Conservation (phyloP, 2,329 filamentous ascomycete species). For the Paramyrothecium roridum region DNA sequence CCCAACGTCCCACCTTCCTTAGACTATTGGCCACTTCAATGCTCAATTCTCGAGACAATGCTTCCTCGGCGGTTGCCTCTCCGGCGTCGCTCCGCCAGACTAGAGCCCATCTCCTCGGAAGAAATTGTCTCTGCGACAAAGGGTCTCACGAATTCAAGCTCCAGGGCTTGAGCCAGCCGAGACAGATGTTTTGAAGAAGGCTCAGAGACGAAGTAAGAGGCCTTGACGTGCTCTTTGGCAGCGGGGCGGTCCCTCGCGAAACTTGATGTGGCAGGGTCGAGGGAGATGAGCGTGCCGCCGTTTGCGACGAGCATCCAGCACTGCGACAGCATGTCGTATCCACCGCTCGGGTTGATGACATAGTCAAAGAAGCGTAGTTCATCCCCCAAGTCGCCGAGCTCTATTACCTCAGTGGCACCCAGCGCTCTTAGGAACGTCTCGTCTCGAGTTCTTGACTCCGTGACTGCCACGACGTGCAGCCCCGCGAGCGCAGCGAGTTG, state of each 20-base stretch:
- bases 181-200: not conserved
- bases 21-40: too few relatives aligned
- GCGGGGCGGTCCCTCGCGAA: not conserved
- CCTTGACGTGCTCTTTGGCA: constrained; percentile 2
- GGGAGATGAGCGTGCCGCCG: constrained; percentile 14
- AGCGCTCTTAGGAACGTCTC: constrained; percentile 10
- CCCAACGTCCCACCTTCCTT: too few relatives aligned
- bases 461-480: constrained; percentile 23
- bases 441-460: constrained; percentile 15
- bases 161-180: constrained; percentile 1
- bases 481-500: constrained; percentile 28
- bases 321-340: constrained; percentile 16
- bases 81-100: constrained; percentile 4
- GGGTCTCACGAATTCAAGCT: constrained; percentile 1
- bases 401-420: constrained; percentile 21
- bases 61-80: constrained; percentile 6
- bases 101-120: constrained; percentile 1
- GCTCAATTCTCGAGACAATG: constrained; percentile 1
- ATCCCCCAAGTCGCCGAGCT: constrained; percentile 12
- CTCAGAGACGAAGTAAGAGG: constrained; percentile 6
- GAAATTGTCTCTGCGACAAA: constrained; percentile 8
- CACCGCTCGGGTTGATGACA: constrained; percentile 27
- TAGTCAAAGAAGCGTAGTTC: constrained; percentile 13
- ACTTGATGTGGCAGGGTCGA: constrained; percentile 10
- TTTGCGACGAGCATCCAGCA: constrained; percentile 22